Evolutionary conservation across 192 early-diverging fungal species (phyloP).

Genomic region (Coemansia sp.): DNA sequence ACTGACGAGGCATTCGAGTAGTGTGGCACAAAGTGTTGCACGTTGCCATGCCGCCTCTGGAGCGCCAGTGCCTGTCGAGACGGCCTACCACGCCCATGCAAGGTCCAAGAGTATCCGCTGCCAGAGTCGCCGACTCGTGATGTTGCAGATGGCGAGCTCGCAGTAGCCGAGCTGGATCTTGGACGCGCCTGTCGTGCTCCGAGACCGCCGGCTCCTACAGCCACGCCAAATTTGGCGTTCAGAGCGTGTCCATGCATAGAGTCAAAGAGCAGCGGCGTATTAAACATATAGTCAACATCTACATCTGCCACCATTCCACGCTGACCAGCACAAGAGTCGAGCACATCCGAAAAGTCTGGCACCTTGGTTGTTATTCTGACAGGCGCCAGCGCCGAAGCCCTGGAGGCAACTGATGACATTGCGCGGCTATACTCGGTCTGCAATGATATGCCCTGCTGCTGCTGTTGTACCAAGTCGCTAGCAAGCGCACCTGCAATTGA

Average conservation of each 20-base stretch:
- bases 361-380: constrained; percentile 45
- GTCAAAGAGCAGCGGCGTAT: constrained; percentile 32
- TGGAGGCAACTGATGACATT: constrained; percentile 7
- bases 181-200: constrained; percentile 6
- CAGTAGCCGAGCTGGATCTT: constrained; percentile 17
- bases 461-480: neutral
- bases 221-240: constrained; percentile 16
- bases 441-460: neutral
- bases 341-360: constrained; percentile 47
- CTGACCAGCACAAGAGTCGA: neutral
- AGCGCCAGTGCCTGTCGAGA: neutral
- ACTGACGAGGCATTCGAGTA: constrained; percentile 29
- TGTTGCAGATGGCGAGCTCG: constrained; percentile 27
- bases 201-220: neutral
- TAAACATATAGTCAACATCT: constrained; percentile 32
- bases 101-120: constrained; percentile 6
- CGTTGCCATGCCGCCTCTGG: constrained; percentile 10
- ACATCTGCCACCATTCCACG: constrained; percentile 16
- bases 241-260: constrained; percentile 4
- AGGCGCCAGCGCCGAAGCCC: constrained; percentile 23
- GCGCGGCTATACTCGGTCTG: neutral
- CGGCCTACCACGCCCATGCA: neutral
- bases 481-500: neutral
- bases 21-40: constrained; percentile 52
- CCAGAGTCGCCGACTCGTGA: constrained; percentile 5